Conservation (phyloP, 345 rosid genomes). For the Gossypium anomalum region DNA sequence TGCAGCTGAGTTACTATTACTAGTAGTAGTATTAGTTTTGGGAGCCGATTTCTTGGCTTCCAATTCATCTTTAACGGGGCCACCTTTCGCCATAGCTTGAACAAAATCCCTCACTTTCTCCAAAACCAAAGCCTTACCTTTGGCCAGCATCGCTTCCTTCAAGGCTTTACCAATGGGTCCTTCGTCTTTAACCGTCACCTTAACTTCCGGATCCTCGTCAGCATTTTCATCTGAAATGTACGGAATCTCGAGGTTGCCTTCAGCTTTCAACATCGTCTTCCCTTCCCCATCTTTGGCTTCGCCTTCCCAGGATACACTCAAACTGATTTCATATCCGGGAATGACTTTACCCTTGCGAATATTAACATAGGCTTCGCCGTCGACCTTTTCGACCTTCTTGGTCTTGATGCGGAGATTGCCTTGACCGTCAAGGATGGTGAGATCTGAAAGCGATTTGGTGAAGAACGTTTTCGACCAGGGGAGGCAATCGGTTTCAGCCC, state of each 20-base stretch:
- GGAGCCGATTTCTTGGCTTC: slow-evolving; percentile 62
- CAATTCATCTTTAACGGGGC: slow-evolving; percentile 81
- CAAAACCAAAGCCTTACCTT: slow-evolving; percentile 68
- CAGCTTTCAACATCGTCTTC: slow-evolving; percentile 47
- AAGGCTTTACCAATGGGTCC: slow-evolving; percentile 63
- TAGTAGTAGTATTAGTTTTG: slow-evolving; percentile 14
- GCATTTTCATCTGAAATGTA: slow-evolving; percentile 97
- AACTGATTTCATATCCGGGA: slow-evolving; percentile 83
- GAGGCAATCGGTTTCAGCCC: slow-evolving; percentile 91
- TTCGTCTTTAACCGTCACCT: slow-evolving; percentile 70
- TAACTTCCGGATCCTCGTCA: slow-evolving; percentile 82
- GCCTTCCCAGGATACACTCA: slow-evolving; percentile 78
- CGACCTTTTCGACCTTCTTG: slow-evolving; percentile 65
- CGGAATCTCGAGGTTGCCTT: slow-evolving; percentile 80
- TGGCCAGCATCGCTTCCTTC: slow-evolving; percentile 73
- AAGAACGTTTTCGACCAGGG: slow-evolving; percentile 76
- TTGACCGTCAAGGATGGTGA: slow-evolving; percentile 61
- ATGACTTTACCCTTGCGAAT: slow-evolving; percentile 89
- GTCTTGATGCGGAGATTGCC: slow-evolving; percentile 51
- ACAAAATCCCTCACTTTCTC: slow-evolving; percentile 73
- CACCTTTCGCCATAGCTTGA: slow-evolving; percentile 73
- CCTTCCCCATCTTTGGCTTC: slow-evolving; percentile 78
- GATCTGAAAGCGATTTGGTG: slow-evolving; percentile 45
- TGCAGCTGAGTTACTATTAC: slow-evolving; percentile 9
- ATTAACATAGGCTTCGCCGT: slow-evolving; percentile 95